Conservation (phyloP, 2,329 filamentous ascomycete species). For the Cladosporium sp. region DNA sequence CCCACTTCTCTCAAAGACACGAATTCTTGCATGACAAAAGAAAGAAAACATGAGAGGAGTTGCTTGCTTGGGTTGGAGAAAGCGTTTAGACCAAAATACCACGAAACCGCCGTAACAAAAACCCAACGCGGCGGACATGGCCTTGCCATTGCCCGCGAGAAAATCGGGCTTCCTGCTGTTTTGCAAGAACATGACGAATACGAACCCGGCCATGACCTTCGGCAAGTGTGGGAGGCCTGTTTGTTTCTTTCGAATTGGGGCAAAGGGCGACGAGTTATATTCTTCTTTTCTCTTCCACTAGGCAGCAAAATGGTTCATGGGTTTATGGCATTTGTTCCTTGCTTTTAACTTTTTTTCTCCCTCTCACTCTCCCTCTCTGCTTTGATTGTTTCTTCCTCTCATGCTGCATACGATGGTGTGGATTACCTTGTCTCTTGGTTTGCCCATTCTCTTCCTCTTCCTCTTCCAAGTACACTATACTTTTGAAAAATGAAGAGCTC, state of each 20-base stretch:
- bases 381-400: no score
- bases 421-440: background rate
- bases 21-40: constrained; percentile 11
- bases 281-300: constrained; percentile 3
- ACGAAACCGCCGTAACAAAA: no score
- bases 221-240: no score
- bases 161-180: no score
- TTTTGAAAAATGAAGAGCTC: no score
- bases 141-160: background rate
- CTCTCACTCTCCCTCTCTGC: no score
- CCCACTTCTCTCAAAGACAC: constrained; percentile 7
- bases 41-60: constrained; percentile 1
- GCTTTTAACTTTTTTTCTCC: background rate
- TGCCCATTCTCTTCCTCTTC: no score
- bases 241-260: no score
- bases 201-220: no score
- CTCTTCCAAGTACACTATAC: no score
- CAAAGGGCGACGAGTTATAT: no score
- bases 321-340: constrained; percentile 11
- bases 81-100: background rate
- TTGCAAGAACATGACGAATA: no score
- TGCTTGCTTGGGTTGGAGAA: constrained; percentile 7
- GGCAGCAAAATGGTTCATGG: constrained; percentile 13
- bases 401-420: background rate
- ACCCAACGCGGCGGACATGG: constrained; percentile 3